Conservation (phyloP, 768 basidiomycete species). For the Trametes meyenii region DNA sequence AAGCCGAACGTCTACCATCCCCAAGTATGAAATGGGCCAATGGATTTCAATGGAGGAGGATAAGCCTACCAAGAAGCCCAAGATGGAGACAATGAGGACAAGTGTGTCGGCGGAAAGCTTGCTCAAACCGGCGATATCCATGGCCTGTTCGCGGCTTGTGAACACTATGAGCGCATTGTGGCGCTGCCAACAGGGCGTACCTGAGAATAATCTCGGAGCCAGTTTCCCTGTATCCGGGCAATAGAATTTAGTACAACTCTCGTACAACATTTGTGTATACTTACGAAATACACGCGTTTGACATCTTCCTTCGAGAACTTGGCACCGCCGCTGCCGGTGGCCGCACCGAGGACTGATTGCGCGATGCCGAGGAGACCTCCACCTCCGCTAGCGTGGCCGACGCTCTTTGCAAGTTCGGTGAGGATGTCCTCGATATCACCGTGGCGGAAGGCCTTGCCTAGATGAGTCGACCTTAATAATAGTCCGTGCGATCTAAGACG, state of each 20-base stretch:
- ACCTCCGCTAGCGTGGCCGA: conserved; percentile 47
- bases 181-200: conserved; percentile 29
- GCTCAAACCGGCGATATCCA: conserved; percentile 71
- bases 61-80: conserved; percentile 55
- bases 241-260: neutral
- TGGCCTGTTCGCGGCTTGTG: conserved; percentile 44
- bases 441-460: conserved; percentile 75
- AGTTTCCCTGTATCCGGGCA: conserved; percentile 51
- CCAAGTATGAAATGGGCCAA: neutral
- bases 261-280: conserved; percentile 17
- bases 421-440: conserved; percentile 77
- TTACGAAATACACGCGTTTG: conserved; percentile 67
- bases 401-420: conserved; percentile 58
- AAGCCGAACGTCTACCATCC: conserved; percentile 60
- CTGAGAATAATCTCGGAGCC: conserved; percentile 73
- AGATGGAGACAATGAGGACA: conserved; percentile 57
- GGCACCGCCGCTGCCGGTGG: conserved; percentile 48
- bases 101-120: conserved; percentile 69
- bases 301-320: conserved; percentile 69
- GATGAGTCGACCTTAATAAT: conserved; percentile 2
- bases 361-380: conserved; percentile 55
- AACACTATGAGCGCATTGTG: neutral
- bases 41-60: neutral
- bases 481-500: conserved; percentile 2
- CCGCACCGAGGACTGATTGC: conserved; percentile 45